Evolutionary conservation across 768 basidiomycete genomes (phyloP).

Genomic region (Melanogaster broomeanus): DNA sequence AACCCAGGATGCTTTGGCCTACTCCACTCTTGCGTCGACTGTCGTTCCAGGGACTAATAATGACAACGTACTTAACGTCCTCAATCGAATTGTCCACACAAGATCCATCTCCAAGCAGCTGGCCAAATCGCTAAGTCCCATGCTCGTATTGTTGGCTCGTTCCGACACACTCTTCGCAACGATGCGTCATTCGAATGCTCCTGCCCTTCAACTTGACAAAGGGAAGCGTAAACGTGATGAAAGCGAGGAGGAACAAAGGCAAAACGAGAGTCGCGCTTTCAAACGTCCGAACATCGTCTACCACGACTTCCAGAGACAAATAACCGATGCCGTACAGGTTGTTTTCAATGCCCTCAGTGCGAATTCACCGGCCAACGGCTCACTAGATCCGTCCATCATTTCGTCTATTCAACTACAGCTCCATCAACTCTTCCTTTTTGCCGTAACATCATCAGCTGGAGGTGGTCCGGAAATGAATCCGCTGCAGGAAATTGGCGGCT

Average conservation of each 20-base stretch:
- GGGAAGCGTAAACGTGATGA: slow-evolving; percentile 79
- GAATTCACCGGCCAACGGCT: slow-evolving; percentile 34
- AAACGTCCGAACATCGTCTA: slow-evolving; percentile 51
- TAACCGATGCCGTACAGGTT: slow-evolving; percentile 60
- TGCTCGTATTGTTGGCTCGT: slow-evolving; percentile 64
- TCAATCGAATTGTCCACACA: slow-evolving; percentile 49
- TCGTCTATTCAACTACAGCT: slow-evolving; percentile 72
- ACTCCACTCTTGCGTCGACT: slow-evolving; percentile 51
- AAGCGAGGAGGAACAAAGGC: slow-evolving; percentile 33
- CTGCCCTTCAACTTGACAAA: slow-evolving; percentile 62
- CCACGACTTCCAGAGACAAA: slow-evolving; percentile 52
- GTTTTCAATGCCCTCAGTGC: slow-evolving; percentile 53
- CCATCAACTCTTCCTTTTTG: slow-evolving; percentile 78
- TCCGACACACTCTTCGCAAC: slow-evolving; percentile 67
- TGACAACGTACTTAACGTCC: slow-evolving; percentile 53
- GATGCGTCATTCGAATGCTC: slow-evolving; percentile 62
- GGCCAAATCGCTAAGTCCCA: slow-evolving; percentile 58
- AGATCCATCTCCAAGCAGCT: slow-evolving; percentile 53
- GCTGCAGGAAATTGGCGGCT: slow-evolving; percentile 75
- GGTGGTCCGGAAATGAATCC: slow-evolving; percentile 54
- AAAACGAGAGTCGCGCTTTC: slow-evolving; percentile 26
- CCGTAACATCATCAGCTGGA: slow-evolving; percentile 64
- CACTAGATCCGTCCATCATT: slow-evolving; percentile 58
- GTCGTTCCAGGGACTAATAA: slow-evolving; percentile 47
- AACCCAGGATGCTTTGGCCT: slow-evolving; percentile 57